These are phyloP conservation scores for Alternaria sp. DNA, from an alignment of 2,329 filamentous ascomycete genomes.

Conservation along the genomic window DNA sequence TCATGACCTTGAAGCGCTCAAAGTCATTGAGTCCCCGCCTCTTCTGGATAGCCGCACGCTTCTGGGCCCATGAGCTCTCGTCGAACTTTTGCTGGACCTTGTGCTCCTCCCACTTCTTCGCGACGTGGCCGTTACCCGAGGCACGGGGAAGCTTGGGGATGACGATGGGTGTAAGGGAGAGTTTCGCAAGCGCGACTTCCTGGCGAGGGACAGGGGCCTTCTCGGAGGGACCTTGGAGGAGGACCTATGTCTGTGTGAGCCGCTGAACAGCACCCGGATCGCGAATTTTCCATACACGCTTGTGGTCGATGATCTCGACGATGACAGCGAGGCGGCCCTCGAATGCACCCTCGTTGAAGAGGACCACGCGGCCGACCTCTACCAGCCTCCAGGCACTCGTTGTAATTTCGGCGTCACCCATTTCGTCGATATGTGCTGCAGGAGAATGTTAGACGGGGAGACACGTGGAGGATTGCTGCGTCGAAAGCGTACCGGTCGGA, in stretches of 20 bases:
- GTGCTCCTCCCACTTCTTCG: conserved; percentile 88
- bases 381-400: conserved; percentile 78
- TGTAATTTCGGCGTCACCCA: conserved; percentile 57
- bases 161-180: conserved; percentile 88
- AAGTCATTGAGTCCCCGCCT: conserved; percentile 95
- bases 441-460: conserved; percentile 32
- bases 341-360: conserved; percentile 83
- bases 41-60: conserved; percentile 82
- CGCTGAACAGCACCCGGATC: conserved; percentile 25
- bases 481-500: conserved; percentile 49
- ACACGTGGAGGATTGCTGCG: conserved; percentile 26
- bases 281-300: conserved; percentile 80
- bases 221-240: conserved; percentile 92
- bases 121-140: conserved; percentile 80
- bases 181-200: conserved; percentile 78
- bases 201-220: conserved; percentile 85
- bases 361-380: conserved; percentile 96
- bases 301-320: conserved; percentile 99
- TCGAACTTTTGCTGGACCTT: conserved; percentile 94
- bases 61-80: conserved; percentile 92
- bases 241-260: conserved; percentile 68
- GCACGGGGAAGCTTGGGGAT: conserved; percentile 86
- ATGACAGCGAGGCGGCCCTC: conserved; percentile 88
- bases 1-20: conserved; percentile 99
- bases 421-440: conserved; percentile 50